A percentile compares a stretch with the other conserved stretches of the same genome.
Conservation (phyloP, 2,329 filamentous ascomycete genomes). For the Xylaria sp. region DNA sequence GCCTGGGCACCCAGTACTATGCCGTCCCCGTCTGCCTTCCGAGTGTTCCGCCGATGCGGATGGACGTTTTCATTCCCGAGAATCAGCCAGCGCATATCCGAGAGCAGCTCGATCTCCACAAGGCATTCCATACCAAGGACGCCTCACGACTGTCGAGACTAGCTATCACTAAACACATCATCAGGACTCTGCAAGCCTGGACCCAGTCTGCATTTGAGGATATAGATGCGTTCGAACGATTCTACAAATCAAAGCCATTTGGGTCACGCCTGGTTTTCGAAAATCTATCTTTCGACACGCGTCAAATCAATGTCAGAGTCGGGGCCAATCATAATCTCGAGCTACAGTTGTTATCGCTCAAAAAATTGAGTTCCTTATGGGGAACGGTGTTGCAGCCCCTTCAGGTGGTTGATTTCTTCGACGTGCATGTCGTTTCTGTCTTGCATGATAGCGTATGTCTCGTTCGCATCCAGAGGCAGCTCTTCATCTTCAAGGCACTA, state of each 20-base stretch:
- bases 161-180: slow-evolving; percentile 64
- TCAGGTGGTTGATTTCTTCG: slow-evolving; percentile 59
- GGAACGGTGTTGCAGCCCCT: slow-evolving; percentile 56
- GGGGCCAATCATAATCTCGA: slow-evolving; percentile 66
- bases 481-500: slow-evolving; percentile 68
- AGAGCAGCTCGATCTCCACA: slow-evolving; percentile 60
- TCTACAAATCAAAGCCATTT: slow-evolving; percentile 64
- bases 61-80: slow-evolving; percentile 69
- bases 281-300: slow-evolving; percentile 60
- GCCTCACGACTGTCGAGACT: slow-evolving; percentile 59
- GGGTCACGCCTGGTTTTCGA: slow-evolving; percentile 68
- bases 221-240: slow-evolving; percentile 45
- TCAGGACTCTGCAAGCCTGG: slow-evolving; percentile 66
- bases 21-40: slow-evolving; percentile 64
- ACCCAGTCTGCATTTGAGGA: slow-evolving; percentile 53
- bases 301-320: slow-evolving; percentile 59
- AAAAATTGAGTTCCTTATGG: slow-evolving; percentile 59
- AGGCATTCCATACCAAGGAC: slow-evolving; percentile 67
- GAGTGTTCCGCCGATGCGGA: slow-evolving; percentile 61
- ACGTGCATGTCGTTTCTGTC: slow-evolving; percentile 63
- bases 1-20: slow-evolving; percentile 68
- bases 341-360: slow-evolving; percentile 60
- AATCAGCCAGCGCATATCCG: slow-evolving; percentile 58
- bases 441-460: slow-evolving; percentile 70
- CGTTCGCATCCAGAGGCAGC: slow-evolving; percentile 56